Percentiles rank a stretch among this genome's conserved stretches.
Conservation (phyloP, 2,329 filamentous ascomycete species). For the Penicillium sp. region DNA sequence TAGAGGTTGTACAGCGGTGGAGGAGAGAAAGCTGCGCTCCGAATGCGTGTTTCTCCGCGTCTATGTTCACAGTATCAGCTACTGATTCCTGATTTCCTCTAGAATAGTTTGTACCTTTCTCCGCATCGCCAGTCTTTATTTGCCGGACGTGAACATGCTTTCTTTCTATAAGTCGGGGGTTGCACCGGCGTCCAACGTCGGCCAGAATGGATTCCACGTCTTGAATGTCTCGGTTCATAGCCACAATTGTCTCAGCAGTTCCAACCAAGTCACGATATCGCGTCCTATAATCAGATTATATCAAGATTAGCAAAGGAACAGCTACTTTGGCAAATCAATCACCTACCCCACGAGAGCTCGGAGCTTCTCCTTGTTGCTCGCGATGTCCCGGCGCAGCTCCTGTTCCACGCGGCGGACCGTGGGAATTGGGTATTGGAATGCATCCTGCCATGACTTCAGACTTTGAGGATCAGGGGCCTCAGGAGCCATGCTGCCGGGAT, state of each 20-base stretch:
- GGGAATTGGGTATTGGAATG: conserved; percentile 65
- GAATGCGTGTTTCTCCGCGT: conserved; percentile 48
- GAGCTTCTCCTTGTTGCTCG: conserved; percentile 65
- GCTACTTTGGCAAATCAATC: conserved; percentile 9
- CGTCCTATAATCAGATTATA: conserved; percentile 43
- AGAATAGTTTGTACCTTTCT: conserved; percentile 30
- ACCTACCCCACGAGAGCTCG: conserved; percentile 64
- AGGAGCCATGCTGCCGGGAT: conserved; percentile 47
- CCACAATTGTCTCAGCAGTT: conserved; percentile 89
- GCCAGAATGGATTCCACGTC: conserved; percentile 69
- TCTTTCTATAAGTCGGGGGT: conserved; percentile 66
- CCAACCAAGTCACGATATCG: conserved; percentile 86
- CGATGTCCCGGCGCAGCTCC: conserved; percentile 62
- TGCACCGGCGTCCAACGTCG: conserved; percentile 74
- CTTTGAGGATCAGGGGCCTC: conserved; percentile 58
- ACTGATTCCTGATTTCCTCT: background rate
- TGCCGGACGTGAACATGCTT: conserved; percentile 62
- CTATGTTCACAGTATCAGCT: conserved; percentile 31
- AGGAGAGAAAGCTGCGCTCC: conserved; percentile 60
- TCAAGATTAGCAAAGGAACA: background rate
- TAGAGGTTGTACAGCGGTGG: conserved; percentile 55
- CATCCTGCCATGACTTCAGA: conserved; percentile 65
- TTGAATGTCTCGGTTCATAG: conserved; percentile 79
- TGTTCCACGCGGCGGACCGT: conserved; percentile 63
- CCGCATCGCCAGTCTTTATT: conserved; percentile 39